These are phyloP conservation scores for Stephanocyclus meneghinianus DNA, from an alignment of 352 stramenopile genomes.

Conservation along the genomic window DNA sequence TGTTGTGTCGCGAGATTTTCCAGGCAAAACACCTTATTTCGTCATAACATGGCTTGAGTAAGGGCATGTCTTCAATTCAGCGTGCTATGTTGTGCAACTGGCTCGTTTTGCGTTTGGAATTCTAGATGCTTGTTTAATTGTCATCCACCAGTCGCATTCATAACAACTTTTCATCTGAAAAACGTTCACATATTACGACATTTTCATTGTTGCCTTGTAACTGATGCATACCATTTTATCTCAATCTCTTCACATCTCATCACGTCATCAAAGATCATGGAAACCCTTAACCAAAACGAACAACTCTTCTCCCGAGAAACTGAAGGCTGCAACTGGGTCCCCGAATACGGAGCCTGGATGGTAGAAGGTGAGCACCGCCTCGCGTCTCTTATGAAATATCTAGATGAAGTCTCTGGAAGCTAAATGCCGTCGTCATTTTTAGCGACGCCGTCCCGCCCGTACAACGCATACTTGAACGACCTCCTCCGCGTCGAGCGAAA, in stretches of 20 bases:
- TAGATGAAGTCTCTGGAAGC: neutral
- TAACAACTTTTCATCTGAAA: too few relatives aligned
- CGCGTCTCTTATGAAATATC: conserved; percentile 75
- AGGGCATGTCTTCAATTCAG: neutral
- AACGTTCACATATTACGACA: too few relatives aligned
- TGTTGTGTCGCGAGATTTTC: neutral
- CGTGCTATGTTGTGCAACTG: too few relatives aligned
- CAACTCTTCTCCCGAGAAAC: conserved; percentile 65
- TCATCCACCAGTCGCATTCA: too few relatives aligned
- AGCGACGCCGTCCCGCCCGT: conserved; percentile 83
- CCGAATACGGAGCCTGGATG: conserved; percentile 99
- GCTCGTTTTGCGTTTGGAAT: too few relatives aligned
- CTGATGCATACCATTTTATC: neutral
- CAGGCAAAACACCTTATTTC: neutral
- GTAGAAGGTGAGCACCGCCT: conserved; percentile 84
- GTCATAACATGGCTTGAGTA: neutral
- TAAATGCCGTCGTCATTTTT: neutral
- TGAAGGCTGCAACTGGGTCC: conserved; percentile 96
- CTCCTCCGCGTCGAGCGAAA: conserved; percentile 95
- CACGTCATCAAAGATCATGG: conserved; percentile 84
- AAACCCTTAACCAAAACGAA: conserved; percentile 90
- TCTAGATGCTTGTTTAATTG: too few relatives aligned
- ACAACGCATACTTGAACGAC: conserved; percentile 92
- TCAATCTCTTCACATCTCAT: neutral
- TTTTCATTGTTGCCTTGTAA: too few relatives aligned